Evolutionary conservation across 1,139 yeast species (phyloP), one percentile per base, ranked within the genome.

Genomic region (Wickerhamomyces sp.): DNA sequence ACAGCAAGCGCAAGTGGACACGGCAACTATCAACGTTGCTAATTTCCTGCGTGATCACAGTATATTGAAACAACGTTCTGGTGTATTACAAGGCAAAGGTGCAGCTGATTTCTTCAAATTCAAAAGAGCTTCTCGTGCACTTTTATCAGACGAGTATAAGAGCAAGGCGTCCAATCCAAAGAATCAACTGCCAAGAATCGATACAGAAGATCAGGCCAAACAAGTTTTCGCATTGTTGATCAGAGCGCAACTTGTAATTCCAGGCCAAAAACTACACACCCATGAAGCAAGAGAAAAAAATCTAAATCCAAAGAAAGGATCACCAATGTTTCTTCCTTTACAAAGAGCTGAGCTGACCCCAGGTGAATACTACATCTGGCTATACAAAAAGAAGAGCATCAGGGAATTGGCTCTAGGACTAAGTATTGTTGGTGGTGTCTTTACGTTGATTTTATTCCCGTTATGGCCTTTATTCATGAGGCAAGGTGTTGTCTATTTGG

Each of bases 381-480:
- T 80, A 48, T 90, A 82, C 67, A 79, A 78, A 51, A 89, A 91
- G 48, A 89, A 90, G 43, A 86, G 86, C 52, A 77, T 88, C 42
- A 69, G 67, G 67, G 89, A 73, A 56, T 79, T 64, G 58, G 78
- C 56, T 79, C 86, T 65, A 79, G 95, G 50, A 66, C 74, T 45
- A 65, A 89, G 65, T 76, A 59, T 86, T 35, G 69, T 91, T 37
- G 74, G 71, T 11, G 90, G 76, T 26, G 80, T 90, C 10, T 82
- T 93, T 57, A 77, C 88, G 2, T 68, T 90, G 39, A 88, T 93
- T 34, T 75, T 93, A 60, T 94, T 89, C 81, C 99, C 99, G 52
- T 76, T 93, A 59, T 93, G 99, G 99, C 99, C 99, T 26, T 63
- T 73, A 42, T 79, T 82, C 65, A 81, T 93, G 94, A 84, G 95